phyloP scores from a whole-genome alignment of 192 early-diverging fungal genomes.

The Diversispora epigaea region DNA sequence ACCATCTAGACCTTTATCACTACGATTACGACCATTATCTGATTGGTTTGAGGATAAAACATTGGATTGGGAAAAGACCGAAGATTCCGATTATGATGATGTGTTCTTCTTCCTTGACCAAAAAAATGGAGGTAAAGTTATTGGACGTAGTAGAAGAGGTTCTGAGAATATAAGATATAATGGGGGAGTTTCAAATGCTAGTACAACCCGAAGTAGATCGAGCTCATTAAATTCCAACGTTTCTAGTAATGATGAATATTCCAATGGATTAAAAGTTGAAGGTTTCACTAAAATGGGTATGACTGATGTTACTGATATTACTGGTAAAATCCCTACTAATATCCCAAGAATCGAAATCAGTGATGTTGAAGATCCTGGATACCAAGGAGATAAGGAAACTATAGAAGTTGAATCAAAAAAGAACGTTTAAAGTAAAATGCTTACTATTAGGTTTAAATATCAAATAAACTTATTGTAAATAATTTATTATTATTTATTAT shows the following conservation, averaged over 20 bases:
- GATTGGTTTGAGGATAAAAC: conserved; percentile 55
- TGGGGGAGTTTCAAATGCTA: neutral
- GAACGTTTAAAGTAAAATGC: neutral
- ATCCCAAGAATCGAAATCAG: conserved; percentile 16
- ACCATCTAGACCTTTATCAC: conserved; percentile 24
- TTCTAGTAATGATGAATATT: neutral
- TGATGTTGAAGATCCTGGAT: conserved; percentile 28
- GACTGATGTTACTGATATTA: no score
- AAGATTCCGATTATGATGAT: conserved; percentile 55
- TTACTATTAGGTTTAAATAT: no score
- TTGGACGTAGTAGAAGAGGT: conserved; percentile 42
- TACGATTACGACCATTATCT: conserved; percentile 38
- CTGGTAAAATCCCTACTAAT: no score
- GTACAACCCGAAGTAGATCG: neutral
- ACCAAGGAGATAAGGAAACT: conserved; percentile 24
- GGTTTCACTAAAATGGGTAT: no score
- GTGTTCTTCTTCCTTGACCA: conserved; percentile 54
- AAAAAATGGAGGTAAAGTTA: conserved; percentile 37
- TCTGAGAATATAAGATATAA: conserved; percentile 20
- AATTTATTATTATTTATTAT: no score
- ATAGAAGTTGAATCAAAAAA: conserved; percentile 15
- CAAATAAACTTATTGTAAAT: no score
- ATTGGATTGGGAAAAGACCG: conserved; percentile 55
- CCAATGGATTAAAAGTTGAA: no score
- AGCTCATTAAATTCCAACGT: neutral